A percentile compares a stretch with the other conserved stretches of the same genome.
Evolutionary conservation across 352 stramenopile species (phyloP).

Genomic region (Phytopythium chamaehyphon): DNA sequence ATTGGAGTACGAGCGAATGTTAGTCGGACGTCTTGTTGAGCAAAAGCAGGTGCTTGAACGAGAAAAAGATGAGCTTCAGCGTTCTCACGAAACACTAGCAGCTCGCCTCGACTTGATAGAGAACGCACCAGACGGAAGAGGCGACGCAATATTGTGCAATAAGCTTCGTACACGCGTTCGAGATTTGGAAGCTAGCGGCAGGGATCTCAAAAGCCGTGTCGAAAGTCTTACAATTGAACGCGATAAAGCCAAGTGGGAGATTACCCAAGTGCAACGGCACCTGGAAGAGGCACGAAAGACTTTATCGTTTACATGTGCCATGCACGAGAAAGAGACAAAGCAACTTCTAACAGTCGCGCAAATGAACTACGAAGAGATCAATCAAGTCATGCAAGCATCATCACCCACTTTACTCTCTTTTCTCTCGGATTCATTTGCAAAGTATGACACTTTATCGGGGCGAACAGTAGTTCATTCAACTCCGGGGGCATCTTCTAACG

Average conservation of each 20-base stretch:
- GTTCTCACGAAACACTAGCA: constrained; percentile 15
- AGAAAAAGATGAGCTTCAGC: constrained; percentile 13
- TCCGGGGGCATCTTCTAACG: too few species aligned
- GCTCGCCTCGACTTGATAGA: constrained; percentile 36
- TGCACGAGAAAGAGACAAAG: constrained; percentile 69
- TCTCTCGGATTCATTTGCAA: constrained; percentile 8
- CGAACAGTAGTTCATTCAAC: constrained; percentile 18
- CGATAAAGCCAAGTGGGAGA: constrained; percentile 32
- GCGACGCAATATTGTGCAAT: constrained; percentile 47
- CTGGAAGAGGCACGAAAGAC: constrained; percentile 31
- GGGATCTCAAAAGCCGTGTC: constrained; percentile 20
- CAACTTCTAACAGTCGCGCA: constrained; percentile 46
- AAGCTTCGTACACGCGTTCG: constrained; percentile 35
- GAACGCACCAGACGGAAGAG: constrained; percentile 24
- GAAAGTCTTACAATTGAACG: constrained; percentile 23
- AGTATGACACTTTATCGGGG: constrained; percentile 47
- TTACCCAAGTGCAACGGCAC: constrained; percentile 23
- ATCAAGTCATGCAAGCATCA: constrained; percentile 26
- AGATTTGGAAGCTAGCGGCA: constrained; percentile 17
- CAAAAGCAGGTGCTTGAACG: constrained; percentile 30
- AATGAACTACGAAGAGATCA: constrained; percentile 33
- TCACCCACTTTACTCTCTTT: neutral
- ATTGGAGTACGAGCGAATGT: constrained; percentile 15
- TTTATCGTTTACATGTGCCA: constrained; percentile 46
- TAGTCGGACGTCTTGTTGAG: constrained; percentile 19